Conservation (phyloP, 106 monocot species). For the Iris macrosiphon region DNA sequence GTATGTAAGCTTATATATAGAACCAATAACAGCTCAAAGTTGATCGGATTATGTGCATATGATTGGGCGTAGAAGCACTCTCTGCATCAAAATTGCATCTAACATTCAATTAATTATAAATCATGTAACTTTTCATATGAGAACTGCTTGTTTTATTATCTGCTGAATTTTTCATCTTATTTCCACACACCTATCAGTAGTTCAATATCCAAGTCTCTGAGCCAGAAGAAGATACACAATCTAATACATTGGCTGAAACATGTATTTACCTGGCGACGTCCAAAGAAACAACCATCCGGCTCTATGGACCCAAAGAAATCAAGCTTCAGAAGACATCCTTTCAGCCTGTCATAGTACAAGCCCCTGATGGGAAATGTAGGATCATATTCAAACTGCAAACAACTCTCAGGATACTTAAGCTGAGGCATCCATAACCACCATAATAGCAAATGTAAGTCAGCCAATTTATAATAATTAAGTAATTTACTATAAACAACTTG, state of each 20-base stretch:
- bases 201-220: background rate
- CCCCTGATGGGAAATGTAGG: slow-evolving; percentile 86
- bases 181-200: background rate
- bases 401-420: slow-evolving; percentile 89
- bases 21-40: too few species aligned
- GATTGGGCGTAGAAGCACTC: too few species aligned
- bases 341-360: slow-evolving; percentile 75
- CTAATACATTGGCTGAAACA: background rate
- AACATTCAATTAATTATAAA: too few species aligned
- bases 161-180: too few species aligned
- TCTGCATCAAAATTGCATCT: too few species aligned
- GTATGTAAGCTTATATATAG: too few species aligned
- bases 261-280: slow-evolving; percentile 62
- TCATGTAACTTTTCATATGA: too few species aligned
- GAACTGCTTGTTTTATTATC: too few species aligned
- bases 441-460: background rate
- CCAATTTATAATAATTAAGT: background rate
- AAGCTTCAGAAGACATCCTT: slow-evolving; percentile 89
- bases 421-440: slow-evolving; percentile 19
- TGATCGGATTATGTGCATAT: too few species aligned
- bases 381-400: slow-evolving; percentile 81
- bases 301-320: slow-evolving; percentile 99
- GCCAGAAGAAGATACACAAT: background rate
- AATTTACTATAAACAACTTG: background rate
- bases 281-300: slow-evolving; percentile 86